phyloP scores from a whole-genome alignment of 768 basidiomycete species.

The Termitomyces sp. region DNA sequence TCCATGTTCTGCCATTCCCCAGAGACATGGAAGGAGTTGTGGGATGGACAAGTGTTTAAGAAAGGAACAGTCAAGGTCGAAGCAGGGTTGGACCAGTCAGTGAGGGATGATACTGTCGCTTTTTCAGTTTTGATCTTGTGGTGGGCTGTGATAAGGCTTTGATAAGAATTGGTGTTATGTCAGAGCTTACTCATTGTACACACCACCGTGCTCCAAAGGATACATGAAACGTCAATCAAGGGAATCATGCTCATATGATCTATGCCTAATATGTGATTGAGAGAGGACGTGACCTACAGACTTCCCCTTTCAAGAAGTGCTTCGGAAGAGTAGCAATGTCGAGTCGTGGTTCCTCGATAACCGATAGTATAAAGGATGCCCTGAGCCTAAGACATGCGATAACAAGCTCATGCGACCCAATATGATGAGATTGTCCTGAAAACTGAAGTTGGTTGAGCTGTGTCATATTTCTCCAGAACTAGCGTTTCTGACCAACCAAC shows the following conservation, averaged over 20 bases:
- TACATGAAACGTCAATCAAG: neutral
- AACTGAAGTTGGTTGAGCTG: neutral
- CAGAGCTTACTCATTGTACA: neutral
- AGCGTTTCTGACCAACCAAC: neutral
- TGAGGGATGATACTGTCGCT: neutral
- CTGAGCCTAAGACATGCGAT: conserved; percentile 1
- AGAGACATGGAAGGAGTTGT: conserved; percentile 24
- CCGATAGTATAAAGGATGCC: conserved; percentile 2
- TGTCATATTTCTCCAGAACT: neutral
- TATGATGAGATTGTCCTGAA: neutral
- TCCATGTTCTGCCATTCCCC: conserved; percentile 30
- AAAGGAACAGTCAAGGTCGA: conserved; percentile 15
- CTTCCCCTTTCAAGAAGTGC: too few species aligned
- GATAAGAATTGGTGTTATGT: neutral
- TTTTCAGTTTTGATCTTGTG: conserved; percentile 2
- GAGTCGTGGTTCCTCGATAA: conserved; percentile 6
- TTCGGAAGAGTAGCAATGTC: neutral
- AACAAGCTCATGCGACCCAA: conserved; percentile 2
- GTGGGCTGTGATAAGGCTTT: conserved; percentile 14
- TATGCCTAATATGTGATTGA: neutral
- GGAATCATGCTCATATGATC: neutral
- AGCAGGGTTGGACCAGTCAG: conserved; percentile 1
- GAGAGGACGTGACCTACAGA: neutral
- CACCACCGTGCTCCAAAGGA: neutral
- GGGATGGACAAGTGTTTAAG: conserved; percentile 26